Evolutionary conservation across 2,329 filamentous ascomycete genomes (phyloP), one percentile per base, ranked within the genome.

Genomic region (Talaromyces sp.): DNA sequence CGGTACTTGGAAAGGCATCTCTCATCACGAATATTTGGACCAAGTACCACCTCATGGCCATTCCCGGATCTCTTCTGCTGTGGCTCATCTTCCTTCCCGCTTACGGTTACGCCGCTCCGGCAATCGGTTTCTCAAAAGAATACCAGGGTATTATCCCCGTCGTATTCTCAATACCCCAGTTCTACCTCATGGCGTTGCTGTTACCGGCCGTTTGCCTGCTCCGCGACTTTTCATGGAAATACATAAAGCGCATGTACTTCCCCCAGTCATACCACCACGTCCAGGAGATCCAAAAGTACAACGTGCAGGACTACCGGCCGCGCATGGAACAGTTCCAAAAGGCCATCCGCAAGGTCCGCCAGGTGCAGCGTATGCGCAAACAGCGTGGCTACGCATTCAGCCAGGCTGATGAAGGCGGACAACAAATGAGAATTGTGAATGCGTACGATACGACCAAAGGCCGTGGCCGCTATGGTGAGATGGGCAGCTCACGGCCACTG

Each of bases 321-420:
- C 88, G 95, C 71, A 99, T 99, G 95, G 95, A 99, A 72, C 95
- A 99, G 78, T 99, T 99, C 82, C 95, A 99, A 79, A 99, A 99
- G 78, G 95, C 95, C 24, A 98, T 99, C 71, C 89, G 95, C 70
- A 99, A 99, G 79, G 95, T 99, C 58, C 87, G 95, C 56, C 95
- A 99, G 77, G 95, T 98, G 46, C 95, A 98, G 79, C 90, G 95
- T 65, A 99, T 98, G 95, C 91, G 95, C 73, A 99, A 99, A 79
- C 95, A 99, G 79, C 89, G 95, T 71, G 95, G 95, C 35, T 99
- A 99, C 73, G 95, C 95, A 64, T 99, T 99, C 78, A 96, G 91
- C 68, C 93, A 97, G 77, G 96, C 93, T 61, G 95, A 99, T 73
- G 95, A 99, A 77, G 91, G 89, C 69, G 77, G 76, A 31, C 61